These are phyloP conservation scores for Globisporangium acanthophoron DNA, from an alignment of 352 stramenopile species.

Conservation along the genomic window DNA sequence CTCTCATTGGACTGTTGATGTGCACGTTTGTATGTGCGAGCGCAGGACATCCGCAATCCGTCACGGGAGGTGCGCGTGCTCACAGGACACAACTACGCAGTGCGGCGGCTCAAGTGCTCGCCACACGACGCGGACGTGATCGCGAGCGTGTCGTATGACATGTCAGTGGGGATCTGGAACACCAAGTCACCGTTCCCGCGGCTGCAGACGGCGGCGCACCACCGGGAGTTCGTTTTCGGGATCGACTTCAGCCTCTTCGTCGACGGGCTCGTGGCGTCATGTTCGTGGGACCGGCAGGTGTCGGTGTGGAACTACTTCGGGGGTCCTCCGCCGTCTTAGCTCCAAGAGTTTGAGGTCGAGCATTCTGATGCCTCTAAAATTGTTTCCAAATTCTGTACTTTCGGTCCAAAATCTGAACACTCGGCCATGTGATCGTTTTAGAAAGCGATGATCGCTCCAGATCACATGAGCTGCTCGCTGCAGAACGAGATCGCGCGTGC, in stretches of 20 bases:
- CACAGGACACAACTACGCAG: conserved; percentile 74
- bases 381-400: no score
- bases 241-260: conserved; percentile 84
- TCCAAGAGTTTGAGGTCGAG: not conserved
- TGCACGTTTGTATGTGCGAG: not conserved
- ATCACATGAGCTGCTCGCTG: conserved; percentile 17
- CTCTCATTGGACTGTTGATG: not conserved
- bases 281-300: conserved; percentile 79
- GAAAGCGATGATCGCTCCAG: not conserved
- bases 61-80: conserved; percentile 61
- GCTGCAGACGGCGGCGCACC: conserved; percentile 69
- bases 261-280: conserved; percentile 67
- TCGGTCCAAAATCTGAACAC: not conserved
- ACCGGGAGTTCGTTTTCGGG: conserved; percentile 87
- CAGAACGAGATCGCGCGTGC: conserved; percentile 21
- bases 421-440: not conserved
- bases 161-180: conserved; percentile 88
- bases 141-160: conserved; percentile 87
- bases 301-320: conserved; percentile 78
- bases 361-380: no score
- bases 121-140: conserved; percentile 79
- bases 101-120: conserved; percentile 83
- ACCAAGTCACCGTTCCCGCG: conserved; percentile 69
- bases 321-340: conserved; percentile 28
- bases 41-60: conserved; percentile 75